Base-by-base conservation (phyloP, 257 asterid genomes). In the Apocynum venetum region DNA sequence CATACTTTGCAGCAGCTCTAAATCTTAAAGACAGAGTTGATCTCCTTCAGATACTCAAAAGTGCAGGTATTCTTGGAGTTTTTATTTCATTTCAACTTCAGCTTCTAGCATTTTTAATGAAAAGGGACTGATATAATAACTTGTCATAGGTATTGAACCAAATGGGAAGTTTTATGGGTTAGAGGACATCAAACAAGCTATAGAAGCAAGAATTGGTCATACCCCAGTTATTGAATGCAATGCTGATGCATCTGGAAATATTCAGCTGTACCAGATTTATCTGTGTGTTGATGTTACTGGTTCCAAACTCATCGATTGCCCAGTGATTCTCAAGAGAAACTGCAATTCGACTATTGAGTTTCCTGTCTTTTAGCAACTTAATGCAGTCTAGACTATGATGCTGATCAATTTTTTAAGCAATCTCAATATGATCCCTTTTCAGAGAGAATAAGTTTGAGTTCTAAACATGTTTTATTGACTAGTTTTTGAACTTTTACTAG, bases 181-280 rank as follows among this genome's bases (percentile, higher is more conserved):
- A 36, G 79, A 66, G 10, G 49, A 40, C 36, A 72, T 83, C 4
- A 77, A 77, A 48, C 70, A 72, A 43, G 86, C 87, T 12, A 79
- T 86, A 44, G 73, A 81, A 64, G 15, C 43, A 1, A 85, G 82
- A 59, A 86, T 72, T 1, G 81, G 83, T 0, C 55, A 31, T 31
- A n/a, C 9, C 17, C 81, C 83, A 2, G 57, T 57, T 86, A 67
- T 4, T 46, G 68, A 86, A 63, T 83, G 87, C 86, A 86, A 83
- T 38, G 20, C 4, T 6, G 87, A 86, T 55, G 41, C 76, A 53
- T 75, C 78, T 4, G 75, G 84, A 8, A 81, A 79, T 64, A 49
- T 13, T 75, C 77, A 80, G 68, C 63, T 83, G 2, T 78, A 67
- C 71, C 85, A 86, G 61, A 67, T 86, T 48, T 80, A 79, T 71